These are phyloP conservation scores for Canavalia gladiata DNA, from an alignment of 306 rosid genomes.

Conservation along the genomic window DNA sequence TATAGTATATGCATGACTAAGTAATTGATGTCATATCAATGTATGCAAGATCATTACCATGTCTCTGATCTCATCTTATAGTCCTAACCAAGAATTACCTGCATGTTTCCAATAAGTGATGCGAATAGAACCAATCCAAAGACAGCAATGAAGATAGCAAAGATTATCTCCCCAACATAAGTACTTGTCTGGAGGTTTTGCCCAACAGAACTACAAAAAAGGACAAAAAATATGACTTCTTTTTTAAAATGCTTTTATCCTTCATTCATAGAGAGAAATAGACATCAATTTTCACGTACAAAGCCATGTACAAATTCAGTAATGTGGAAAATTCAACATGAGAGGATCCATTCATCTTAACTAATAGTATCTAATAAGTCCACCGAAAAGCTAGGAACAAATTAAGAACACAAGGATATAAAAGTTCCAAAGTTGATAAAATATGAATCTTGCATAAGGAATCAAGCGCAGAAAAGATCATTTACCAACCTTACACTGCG, in stretches of 20 bases:
- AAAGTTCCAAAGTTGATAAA: slow-evolving; percentile 15
- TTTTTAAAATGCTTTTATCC: slow-evolving; percentile 1
- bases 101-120: slow-evolving; percentile 89
- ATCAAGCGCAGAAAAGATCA: slow-evolving; percentile 25
- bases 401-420: slow-evolving; percentile 12
- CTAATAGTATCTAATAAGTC: background rate
- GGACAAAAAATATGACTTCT: background rate
- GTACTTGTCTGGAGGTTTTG: slow-evolving; percentile 80
- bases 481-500: slow-evolving; percentile 73
- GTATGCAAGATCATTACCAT: background rate
- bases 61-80: slow-evolving; percentile 37
- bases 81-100: slow-evolving; percentile 61
- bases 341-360: background rate
- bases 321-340: too few species aligned
- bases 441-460: slow-evolving; percentile 24
- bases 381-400: background rate
- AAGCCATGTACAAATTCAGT: too few species aligned
- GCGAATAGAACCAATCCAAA: slow-evolving; percentile 83
- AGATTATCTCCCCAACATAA: slow-evolving; percentile 64
- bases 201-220: slow-evolving; percentile 76
- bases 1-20: background rate
- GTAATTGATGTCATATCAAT: slow-evolving; percentile 6
- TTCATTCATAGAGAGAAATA: too few species aligned
- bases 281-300: too few species aligned
- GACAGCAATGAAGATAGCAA: slow-evolving; percentile 74